Percentiles rank a stretch among this genome's conserved stretches.
Evolutionary conservation across 331 rosid species (phyloP).

Genomic region (Saraca asoca): DNA sequence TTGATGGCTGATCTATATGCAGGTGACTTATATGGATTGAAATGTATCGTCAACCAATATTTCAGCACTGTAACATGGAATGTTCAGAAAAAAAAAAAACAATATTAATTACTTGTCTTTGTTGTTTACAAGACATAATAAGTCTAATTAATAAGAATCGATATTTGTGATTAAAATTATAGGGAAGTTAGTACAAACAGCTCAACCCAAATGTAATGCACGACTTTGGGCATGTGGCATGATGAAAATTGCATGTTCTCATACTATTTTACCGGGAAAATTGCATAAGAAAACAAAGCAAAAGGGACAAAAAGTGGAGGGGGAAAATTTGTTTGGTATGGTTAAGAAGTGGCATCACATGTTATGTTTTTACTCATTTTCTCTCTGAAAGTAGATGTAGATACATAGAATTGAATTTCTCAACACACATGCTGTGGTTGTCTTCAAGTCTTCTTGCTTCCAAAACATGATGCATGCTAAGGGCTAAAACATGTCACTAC

Average conservation of each 20-base stretch:
- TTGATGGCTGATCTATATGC: no score
- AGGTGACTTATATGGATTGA: no score
- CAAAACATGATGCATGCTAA: neutral
- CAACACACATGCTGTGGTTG: neutral
- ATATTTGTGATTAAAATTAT: no score
- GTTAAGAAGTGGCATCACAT: slow-evolving; percentile 41
- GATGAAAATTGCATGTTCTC: neutral
- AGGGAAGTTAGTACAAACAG: no score
- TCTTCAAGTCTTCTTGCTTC: neutral
- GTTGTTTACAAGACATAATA: no score
- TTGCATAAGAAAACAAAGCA: slow-evolving; percentile 13
- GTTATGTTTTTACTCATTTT: slow-evolving; percentile 41
- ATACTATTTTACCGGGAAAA: neutral
- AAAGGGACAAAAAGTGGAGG: neutral
- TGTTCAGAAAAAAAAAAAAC: no score
- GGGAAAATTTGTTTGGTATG: neutral
- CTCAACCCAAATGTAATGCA: no score
- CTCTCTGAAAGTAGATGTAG: slow-evolving; percentile 16
- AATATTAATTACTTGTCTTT: no score
- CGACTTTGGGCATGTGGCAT: no score
- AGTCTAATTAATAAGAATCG: no score
- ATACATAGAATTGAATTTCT: slow-evolving; percentile 15
- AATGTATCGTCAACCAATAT: no score
- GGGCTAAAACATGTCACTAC: slow-evolving; percentile 11
- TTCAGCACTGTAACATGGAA: no score